Base-by-base conservation (phyloP, 306 rosid species). In the Lithocarpus polystachyus region DNA sequence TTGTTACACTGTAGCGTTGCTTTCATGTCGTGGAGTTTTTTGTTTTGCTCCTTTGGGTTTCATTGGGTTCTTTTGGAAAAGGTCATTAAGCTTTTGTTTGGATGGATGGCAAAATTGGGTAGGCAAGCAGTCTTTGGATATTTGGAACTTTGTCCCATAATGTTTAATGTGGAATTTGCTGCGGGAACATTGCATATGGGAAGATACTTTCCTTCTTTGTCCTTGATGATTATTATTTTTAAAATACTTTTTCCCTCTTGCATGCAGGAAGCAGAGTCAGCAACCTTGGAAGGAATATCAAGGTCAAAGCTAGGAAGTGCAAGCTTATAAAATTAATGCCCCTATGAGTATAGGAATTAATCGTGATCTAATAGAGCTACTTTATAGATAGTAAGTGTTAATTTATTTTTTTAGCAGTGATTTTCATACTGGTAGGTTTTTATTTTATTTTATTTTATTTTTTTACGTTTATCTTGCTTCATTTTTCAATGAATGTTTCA, bases 251-350 rank as follows among this genome's bases (percentile, higher is more conserved):
- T 60, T 18, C 43, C 7, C 37, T 70, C 26, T 86, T 76, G 73
- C 54, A 37, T 81, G 86, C 92, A 95, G 99, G 99, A 95, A 87
- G 89, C 92, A 80, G 99, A 95, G 87, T 80, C 92, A 24, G 97
- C 98, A 60, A 92, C 96, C 65, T 97, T 95, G 69, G 99, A 95
- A 86, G 99, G 96, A 79, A 91, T 88, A 77, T 94, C 99, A 68
- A 91, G 90, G 89, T 92, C 98, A 71, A 95, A 89, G 89, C 79
- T 85, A 73, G 98, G 97, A 87, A 91, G 85, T 82, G 97, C 92
- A 91, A 79, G 96, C 67, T 26, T 77, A 33, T 77, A 31, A 33
- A 60, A 78, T 75, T 59, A 68, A 80, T 71, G 68, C 84, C 56
- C 55, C 77, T 79, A 52, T 71, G 79, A n/a, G 13, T 56, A 56